phyloP scores from a whole-genome alignment of 2,329 filamentous ascomycete genomes.

The Neurospora crassa region DNA sequence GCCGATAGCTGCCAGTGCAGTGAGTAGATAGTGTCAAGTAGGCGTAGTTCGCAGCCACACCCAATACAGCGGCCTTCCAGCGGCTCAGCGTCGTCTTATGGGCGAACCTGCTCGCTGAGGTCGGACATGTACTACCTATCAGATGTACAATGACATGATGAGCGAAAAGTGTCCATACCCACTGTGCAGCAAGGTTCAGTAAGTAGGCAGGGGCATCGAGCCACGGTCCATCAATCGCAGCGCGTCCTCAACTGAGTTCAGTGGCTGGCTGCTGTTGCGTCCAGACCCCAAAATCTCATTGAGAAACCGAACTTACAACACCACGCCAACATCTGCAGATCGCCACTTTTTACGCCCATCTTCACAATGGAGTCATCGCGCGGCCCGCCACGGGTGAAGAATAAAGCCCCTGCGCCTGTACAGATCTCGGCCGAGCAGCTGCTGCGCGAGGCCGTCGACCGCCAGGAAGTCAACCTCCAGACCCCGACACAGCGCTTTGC shows the following conservation, averaged over 20 bases:
- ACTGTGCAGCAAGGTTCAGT: neutral
- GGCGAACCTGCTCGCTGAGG: neutral
- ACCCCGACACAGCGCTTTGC: conserved; percentile 91
- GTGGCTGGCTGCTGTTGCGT: neutral
- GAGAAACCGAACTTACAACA: neutral
- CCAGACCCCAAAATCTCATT: neutral
- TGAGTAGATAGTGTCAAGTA: no score
- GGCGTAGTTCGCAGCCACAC: no score
- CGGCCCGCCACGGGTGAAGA: conserved; percentile 93
- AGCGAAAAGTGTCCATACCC: neutral
- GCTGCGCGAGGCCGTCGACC: conserved; percentile 90
- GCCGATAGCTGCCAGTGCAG: no score
- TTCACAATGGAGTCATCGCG: conserved; percentile 73
- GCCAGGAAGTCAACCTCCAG: conserved; percentile 80
- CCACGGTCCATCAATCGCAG: neutral
- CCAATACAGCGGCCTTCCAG: neutral
- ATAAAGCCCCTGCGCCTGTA: conserved; percentile 86
- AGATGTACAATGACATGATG: neutral
- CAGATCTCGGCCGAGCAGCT: conserved; percentile 97
- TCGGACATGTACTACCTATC: no score
- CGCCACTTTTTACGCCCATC: neutral
- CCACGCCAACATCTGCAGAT: neutral
- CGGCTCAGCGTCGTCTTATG: neutral
- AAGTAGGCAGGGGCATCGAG: neutral
- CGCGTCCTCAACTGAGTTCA: neutral